Evolutionary conservation across 169 alveolate genomes (phyloP).

Genomic region (Cytauxzoon felis): DNA sequence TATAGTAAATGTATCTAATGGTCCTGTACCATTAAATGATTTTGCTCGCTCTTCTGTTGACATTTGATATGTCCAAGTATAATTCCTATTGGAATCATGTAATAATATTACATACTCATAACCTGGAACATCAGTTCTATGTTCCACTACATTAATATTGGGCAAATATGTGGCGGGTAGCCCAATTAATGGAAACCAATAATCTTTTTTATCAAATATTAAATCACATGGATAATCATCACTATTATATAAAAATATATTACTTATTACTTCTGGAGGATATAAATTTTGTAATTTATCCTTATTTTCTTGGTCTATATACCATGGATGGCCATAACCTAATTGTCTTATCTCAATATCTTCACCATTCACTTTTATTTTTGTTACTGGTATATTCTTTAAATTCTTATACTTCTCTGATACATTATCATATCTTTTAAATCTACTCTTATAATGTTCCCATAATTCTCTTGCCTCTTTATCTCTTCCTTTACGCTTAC

Average conservation of each 20-base stretch:
- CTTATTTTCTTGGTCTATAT: constrained; percentile 57
- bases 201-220: constrained; percentile 41
- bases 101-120: constrained; percentile 72
- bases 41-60: constrained; percentile 33
- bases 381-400: constrained; percentile 2
- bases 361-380: constrained; percentile 41
- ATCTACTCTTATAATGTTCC: constrained; percentile 40
- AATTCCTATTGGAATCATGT: constrained; percentile 72
- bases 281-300: constrained; percentile 41
- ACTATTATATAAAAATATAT: constrained; percentile 27
- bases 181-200: constrained; percentile 67
- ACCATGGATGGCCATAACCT: constrained; percentile 58
- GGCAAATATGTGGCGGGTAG: constrained; percentile 59
- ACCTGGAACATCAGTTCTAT: constrained; percentile 64
- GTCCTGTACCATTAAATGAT: constrained; percentile 31
- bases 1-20: constrained; percentile 41
- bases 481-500: background rate
- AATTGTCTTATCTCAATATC: constrained; percentile 37
- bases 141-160: constrained; percentile 64
- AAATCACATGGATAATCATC: constrained; percentile 25
- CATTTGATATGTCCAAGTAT: constrained; percentile 64
- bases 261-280: constrained; percentile 42
- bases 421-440: constrained; percentile 23
- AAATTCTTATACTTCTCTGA: constrained; percentile 24
- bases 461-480: constrained; percentile 35